Evolutionary conservation across 2,329 filamentous ascomycete species (phyloP).

Genomic region (Stagonosporopsis cucurbitacearum): DNA sequence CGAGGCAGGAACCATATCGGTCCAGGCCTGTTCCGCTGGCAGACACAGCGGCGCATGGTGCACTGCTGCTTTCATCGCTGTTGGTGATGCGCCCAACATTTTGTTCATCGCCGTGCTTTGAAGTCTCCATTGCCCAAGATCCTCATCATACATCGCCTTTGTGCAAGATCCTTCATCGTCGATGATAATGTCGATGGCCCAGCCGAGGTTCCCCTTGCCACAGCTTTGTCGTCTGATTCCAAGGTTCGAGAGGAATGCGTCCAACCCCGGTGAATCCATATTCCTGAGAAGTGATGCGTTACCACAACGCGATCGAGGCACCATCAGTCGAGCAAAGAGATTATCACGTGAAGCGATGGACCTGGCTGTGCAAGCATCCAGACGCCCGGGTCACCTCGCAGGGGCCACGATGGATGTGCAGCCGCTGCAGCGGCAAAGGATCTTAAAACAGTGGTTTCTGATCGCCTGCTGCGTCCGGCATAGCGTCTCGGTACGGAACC

Average conservation of each 20-base stretch:
- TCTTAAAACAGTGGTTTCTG: not conserved
- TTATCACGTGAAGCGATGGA: not conserved
- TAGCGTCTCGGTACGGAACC: not conserved
- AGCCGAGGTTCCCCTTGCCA: not conserved
- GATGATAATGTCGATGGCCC: constrained; percentile 3
- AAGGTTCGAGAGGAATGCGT: not conserved
- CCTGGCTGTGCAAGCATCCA: not conserved
- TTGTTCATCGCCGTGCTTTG: not conserved
- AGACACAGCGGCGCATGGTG: not conserved
- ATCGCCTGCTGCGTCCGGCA: not conserved
- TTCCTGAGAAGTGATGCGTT: not conserved
- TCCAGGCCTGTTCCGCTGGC: not conserved
- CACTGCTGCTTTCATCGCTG: not conserved
- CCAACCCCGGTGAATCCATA: not conserved
- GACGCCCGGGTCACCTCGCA: not conserved
- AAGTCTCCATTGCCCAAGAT: constrained; percentile 3
- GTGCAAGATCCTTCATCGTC: not conserved
- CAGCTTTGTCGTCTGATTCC: constrained; percentile 1
- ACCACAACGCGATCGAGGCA: not conserved
- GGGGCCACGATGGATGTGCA: not conserved
- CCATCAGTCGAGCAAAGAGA: not conserved
- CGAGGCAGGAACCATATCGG: not conserved
- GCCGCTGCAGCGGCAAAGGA: not conserved
- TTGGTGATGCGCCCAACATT: not conserved
- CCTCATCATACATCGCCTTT: constrained; percentile 4